Base-by-base conservation (phyloP, 2,329 filamentous ascomycete species). In the Cadophora gregata region DNA sequence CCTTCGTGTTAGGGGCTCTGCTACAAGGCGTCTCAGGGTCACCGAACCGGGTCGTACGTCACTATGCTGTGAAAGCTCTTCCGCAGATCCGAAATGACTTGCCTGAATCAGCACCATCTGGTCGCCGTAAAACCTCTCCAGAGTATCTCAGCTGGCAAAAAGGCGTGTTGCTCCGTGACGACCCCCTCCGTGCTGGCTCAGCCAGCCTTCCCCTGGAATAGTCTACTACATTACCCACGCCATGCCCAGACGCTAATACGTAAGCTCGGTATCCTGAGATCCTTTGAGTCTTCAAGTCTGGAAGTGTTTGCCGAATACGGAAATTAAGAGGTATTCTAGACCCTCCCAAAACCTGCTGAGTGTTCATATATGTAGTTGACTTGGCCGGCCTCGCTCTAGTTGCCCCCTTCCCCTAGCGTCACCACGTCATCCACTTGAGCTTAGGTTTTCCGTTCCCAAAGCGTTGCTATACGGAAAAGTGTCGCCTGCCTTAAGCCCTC, bases 231-330 rank as follows among this genome's bases (percentile, higher is more conserved):
- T 55, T 16, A 55, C 51, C 24, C 27, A 53, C 24, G 12, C 50
- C 16, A 53, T 29, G 25, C 50, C 50, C 24, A 53, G 50, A 53
- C 27, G 6, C 24, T 16, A 53, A 53, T 1, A 53, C 50, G 50
- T 53, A 53, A 53, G 16, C 10, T 53, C 24, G n/a, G 24, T 31
- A 53, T 14, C 12, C 16, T 19, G 27, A 53, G 24, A 53, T 53
- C 50, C 25, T 53, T 53, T 27, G 50, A 53, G 27, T 53, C 50
- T 53, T 12, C 16, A 53, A 53, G 4, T 53, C 27, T 5, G 24
- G 50, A 29, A 53, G 24, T 53, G 27, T 53, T 53, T 53, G 27
- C 50, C 27, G 24, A 53, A 53, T 53, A 53, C 25, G 42, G 42
- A 45, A n/a, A 45, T 45, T 8, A 45, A 45, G 42, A 10, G 42